A percentile compares a stretch with the other conserved stretches of the same genome.
Conservation (phyloP, 2,329 filamentous ascomycete species). For the Leptodontidium sp. region DNA sequence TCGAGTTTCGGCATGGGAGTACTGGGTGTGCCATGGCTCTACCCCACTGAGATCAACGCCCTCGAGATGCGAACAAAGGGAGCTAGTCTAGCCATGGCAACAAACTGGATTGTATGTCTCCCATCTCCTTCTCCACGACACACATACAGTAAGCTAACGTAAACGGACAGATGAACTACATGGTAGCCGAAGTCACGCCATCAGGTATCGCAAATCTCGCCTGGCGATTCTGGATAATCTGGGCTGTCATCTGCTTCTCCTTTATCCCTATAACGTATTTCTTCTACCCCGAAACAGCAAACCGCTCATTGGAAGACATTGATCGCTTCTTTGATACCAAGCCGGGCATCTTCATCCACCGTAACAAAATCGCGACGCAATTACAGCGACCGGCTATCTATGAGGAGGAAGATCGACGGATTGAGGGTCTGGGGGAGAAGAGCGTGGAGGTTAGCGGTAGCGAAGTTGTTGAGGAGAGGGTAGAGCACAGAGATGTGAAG, state of each 20-base stretch:
- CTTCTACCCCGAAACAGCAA: conserved; percentile 61
- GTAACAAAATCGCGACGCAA: conserved; percentile 36
- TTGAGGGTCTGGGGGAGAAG: conserved; percentile 27
- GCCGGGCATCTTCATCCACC: conserved; percentile 36
- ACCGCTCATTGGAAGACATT: conserved; percentile 59
- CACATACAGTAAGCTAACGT: neutral
- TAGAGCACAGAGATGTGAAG: conserved; percentile 10
- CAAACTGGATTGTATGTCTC: conserved; percentile 47
- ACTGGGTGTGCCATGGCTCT: conserved; percentile 50
- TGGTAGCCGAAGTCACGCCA: conserved; percentile 51
- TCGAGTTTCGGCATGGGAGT: conserved; percentile 58
- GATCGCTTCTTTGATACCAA: conserved; percentile 57
- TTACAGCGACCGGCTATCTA: conserved; percentile 34
- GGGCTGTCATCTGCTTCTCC: conserved; percentile 45
- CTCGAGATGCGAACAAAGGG: conserved; percentile 48
- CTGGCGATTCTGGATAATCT: conserved; percentile 51
- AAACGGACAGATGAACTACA: conserved; percentile 53
- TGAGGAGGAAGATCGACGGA: conserved; percentile 35
- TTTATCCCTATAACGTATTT: conserved; percentile 55
- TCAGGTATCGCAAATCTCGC: conserved; percentile 47
- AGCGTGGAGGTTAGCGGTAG: conserved; percentile 13
- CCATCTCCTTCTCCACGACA: neutral
- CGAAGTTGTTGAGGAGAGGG: conserved; percentile 12
- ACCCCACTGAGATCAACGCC: conserved; percentile 50
- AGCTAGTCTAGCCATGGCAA: conserved; percentile 46